Evolutionary conservation across 768 basidiomycete genomes (phyloP).

Genomic region (Cyclocybe aegerita): DNA sequence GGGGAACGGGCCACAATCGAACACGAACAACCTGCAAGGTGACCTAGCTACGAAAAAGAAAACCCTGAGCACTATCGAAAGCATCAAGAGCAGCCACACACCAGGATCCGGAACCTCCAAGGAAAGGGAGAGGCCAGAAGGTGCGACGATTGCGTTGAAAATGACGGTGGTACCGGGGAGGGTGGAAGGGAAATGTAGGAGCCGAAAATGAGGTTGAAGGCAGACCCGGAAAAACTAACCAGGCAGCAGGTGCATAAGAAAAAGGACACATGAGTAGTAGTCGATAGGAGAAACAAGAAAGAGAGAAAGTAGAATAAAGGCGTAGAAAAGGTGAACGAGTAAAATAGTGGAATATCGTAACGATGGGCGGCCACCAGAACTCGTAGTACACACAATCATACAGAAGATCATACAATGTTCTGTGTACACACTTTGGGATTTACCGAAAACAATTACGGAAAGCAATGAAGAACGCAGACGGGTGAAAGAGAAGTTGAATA

Average conservation of each 20-base stretch:
- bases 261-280: not conserved
- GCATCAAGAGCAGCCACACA: not conserved
- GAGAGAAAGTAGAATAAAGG: conserved; percentile 1
- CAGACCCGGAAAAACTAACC: not conserved
- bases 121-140: not conserved
- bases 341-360: conserved; percentile 1
- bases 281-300: not conserved
- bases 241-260: not conserved
- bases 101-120: not conserved
- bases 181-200: not conserved
- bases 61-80: not conserved
- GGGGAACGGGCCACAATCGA: not conserved
- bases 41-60: not conserved
- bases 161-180: not conserved
- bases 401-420: conserved; percentile 21
- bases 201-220: not conserved
- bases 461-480: conserved; percentile 16
- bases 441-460: conserved; percentile 22
- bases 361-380: conserved; percentile 1
- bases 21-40: not conserved
- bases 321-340: not conserved
- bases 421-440: conserved; percentile 21
- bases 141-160: not conserved
- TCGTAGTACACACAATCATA: conserved; percentile 19
- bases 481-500: conserved; percentile 9